These are phyloP conservation scores for Metarhizium robertsii DNA, from an alignment of 2,329 filamentous ascomycete genomes.

Conservation along the genomic window DNA sequence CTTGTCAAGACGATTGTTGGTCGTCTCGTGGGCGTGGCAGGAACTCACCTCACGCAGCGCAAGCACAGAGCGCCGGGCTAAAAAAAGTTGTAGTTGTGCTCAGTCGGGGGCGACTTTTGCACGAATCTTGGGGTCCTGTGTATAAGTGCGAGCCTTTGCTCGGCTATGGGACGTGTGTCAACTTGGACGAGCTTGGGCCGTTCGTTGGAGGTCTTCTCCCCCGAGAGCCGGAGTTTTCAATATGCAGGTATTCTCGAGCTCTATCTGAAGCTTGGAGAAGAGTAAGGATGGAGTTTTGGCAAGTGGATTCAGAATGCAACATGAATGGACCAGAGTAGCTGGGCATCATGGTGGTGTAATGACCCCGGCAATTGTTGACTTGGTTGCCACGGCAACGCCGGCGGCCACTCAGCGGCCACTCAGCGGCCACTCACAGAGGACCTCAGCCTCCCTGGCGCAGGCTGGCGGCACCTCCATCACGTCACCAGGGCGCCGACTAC, in stretches of 20 bases:
- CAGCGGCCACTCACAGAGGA: not conserved
- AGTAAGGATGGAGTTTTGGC: slow-evolving; percentile 9
- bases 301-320: slow-evolving; percentile 15
- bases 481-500: slow-evolving; percentile 11
- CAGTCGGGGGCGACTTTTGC: slow-evolving; percentile 37
- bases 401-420: not conserved
- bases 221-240: slow-evolving; percentile 8
- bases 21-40: not conserved
- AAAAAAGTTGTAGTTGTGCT: slow-evolving; percentile 30
- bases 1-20: not conserved
- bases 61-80: slow-evolving; percentile 73
- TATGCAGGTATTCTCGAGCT: not conserved
- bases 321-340: slow-evolving; percentile 12
- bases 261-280: slow-evolving; percentile 4
- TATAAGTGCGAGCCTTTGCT: slow-evolving; percentile 19
- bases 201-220: slow-evolving; percentile 10
- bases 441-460: not conserved
- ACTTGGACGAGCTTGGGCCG: slow-evolving; percentile 10
- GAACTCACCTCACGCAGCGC: slow-evolving; percentile 68
- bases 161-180: slow-evolving; percentile 15
- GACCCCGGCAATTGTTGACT: slow-evolving; percentile 19
- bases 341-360: slow-evolving; percentile 15
- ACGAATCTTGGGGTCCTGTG: slow-evolving; percentile 8
- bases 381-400: slow-evolving; percentile 24
- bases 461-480: slow-evolving; percentile 4